Evolutionary conservation across 2,329 filamentous ascomycete genomes (phyloP).

Genomic region (Allantophomopsis cytisporea): DNA sequence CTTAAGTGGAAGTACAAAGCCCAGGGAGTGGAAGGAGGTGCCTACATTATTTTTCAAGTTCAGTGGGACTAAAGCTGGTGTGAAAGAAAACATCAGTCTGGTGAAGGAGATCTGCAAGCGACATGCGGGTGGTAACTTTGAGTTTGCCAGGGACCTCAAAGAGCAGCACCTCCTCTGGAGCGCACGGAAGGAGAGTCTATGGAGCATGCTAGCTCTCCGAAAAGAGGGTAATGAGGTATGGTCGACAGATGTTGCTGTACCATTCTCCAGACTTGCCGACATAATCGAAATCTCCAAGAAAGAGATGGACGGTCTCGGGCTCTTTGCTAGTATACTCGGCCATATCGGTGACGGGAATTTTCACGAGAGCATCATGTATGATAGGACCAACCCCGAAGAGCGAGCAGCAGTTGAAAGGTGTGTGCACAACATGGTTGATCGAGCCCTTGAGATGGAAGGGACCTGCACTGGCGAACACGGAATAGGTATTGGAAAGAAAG

Average conservation of each 20-base stretch:
- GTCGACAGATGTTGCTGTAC: constrained; percentile 78
- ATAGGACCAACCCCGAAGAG: constrained; percentile 55
- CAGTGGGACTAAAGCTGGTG: constrained; percentile 64
- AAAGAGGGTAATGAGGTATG: constrained; percentile 59
- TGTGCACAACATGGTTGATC: constrained; percentile 79
- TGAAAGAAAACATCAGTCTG: constrained; percentile 60
- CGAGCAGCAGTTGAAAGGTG: constrained; percentile 64
- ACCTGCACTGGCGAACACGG: constrained; percentile 83
- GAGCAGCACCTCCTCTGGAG: constrained; percentile 71
- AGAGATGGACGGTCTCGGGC: constrained; percentile 71
- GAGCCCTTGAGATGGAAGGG: constrained; percentile 88
- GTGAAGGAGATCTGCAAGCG: constrained; percentile 54
- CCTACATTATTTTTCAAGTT: constrained; percentile 82
- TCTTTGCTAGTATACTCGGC: constrained; percentile 79
- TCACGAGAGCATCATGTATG: constrained; percentile 85
- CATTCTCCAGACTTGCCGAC: constrained; percentile 60
- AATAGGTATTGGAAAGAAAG: constrained; percentile 77
- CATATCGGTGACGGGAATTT: constrained; percentile 94
- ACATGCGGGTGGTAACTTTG: constrained; percentile 54
- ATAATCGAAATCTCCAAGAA: constrained; percentile 76
- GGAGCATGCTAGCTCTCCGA: constrained; percentile 63
- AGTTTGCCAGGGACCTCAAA: constrained; percentile 58
- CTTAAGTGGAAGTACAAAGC: constrained; percentile 53
- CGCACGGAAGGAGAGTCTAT: constrained; percentile 71
- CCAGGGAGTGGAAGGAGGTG: constrained; percentile 57